Evolutionary conservation across 805 yeast species (phyloP).

Genomic region (Yueomyces sinensis): DNA sequence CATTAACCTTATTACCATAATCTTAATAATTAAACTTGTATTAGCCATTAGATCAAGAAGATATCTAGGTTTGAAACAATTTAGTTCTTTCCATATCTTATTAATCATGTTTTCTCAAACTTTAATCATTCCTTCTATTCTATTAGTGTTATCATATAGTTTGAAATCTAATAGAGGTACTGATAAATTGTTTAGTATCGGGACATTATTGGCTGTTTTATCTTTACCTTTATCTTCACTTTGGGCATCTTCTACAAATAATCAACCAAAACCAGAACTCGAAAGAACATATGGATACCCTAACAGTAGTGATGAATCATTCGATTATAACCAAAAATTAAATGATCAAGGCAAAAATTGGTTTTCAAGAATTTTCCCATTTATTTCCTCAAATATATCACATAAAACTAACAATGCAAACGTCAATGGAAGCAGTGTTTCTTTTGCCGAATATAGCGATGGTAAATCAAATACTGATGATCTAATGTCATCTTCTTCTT

Average conservation of each 20-base stretch:
- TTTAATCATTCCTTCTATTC: slow-evolving; percentile 60
- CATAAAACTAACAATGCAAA: neutral
- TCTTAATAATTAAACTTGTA: slow-evolving; percentile 51
- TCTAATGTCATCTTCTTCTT: slow-evolving; percentile 3
- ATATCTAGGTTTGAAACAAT: slow-evolving; percentile 66
- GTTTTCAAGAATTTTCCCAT: neutral
- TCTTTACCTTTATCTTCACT: slow-evolving; percentile 74
- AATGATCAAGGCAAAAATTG: neutral
- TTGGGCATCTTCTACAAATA: slow-evolving; percentile 73
- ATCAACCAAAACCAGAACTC: slow-evolving; percentile 31
- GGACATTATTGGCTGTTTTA: slow-evolving; percentile 49
- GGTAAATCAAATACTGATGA: neutral
- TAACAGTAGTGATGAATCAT: slow-evolving; percentile 5
- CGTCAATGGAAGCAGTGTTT: too few relatives aligned
- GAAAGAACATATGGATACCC: slow-evolving; percentile 12
- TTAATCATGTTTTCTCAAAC: slow-evolving; percentile 75
- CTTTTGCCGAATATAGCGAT: neutral
- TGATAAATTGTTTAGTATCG: slow-evolving; percentile 36
- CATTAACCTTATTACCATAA: slow-evolving; percentile 44
- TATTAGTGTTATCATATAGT: slow-evolving; percentile 45
- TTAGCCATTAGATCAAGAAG: slow-evolving; percentile 63
- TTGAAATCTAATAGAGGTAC: slow-evolving; percentile 20
- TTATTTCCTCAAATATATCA: neutral
- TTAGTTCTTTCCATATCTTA: slow-evolving; percentile 69
- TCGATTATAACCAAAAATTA: slow-evolving; percentile 2